These are phyloP conservation scores for Talaromyces wortmannii DNA, from an alignment of 495 filamentous ascomycete genomes.

Conservation along the genomic window DNA sequence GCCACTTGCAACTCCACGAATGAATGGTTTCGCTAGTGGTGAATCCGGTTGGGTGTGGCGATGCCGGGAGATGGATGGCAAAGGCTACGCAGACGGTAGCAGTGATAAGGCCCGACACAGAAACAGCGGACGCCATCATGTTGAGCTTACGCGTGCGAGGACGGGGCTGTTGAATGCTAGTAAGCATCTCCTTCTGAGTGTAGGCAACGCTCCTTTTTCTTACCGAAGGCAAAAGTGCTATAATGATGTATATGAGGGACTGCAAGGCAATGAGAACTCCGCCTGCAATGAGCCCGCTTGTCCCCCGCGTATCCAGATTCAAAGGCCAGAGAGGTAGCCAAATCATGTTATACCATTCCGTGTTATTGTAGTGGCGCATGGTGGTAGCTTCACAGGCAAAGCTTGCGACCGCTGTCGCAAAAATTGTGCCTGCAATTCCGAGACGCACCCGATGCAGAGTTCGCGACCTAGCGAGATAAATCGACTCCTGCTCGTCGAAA, in stretches of 20 bases:
- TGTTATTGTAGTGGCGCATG: conserved; percentile 31
- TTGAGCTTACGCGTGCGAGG: conserved; percentile 32
- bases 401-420: conserved; percentile 25
- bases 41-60: conserved; percentile 28
- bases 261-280: conserved; percentile 32
- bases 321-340: conserved; percentile 43
- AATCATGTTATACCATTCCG: conserved; percentile 23
- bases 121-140: conserved; percentile 24
- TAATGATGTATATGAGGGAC: conserved; percentile 32
- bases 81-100: conserved; percentile 34
- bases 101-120: conserved; percentile 30
- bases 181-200: background rate
- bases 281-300: conserved; percentile 34
- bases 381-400: conserved; percentile 35
- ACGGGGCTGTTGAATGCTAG: conserved; percentile 17
- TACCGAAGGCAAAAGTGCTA: conserved; percentile 38
- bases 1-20: conserved; percentile 49
- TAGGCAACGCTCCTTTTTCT: conserved; percentile 1
- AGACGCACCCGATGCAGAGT: conserved; percentile 30
- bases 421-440: conserved; percentile 25
- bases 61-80: conserved; percentile 32
- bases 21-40: conserved; percentile 36
- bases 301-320: conserved; percentile 41
- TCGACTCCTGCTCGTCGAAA: conserved; percentile 28
- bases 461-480: conserved; percentile 28